A percentile compares a stretch with the other conserved stretches of the same genome.
Conservation (phyloP, 257 asterid genomes). For the Scutellaria galericulata region DNA sequence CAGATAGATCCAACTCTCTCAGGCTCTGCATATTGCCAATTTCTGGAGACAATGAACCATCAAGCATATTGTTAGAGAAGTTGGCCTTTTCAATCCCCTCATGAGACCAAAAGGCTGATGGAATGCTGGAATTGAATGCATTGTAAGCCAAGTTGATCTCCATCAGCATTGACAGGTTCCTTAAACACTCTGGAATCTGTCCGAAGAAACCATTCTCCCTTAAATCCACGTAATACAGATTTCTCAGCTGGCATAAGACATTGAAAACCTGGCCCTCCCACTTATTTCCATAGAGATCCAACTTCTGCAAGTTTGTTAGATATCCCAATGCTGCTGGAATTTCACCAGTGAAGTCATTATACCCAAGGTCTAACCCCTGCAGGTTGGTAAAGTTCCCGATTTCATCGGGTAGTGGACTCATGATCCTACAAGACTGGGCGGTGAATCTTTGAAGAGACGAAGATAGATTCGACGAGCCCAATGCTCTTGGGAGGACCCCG, state of each 20-base stretch:
- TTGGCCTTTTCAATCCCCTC: not conserved
- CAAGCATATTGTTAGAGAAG: not conserved
- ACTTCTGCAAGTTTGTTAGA: not conserved
- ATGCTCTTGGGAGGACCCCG: not conserved
- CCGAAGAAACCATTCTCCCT: not conserved
- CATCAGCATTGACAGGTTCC: not conserved
- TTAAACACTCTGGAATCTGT: not conserved
- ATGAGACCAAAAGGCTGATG: not conserved
- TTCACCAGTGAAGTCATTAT: not conserved
- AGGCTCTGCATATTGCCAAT: not conserved
- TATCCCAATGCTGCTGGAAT: not conserved
- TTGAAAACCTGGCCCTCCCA: not conserved
- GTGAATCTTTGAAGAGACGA: not conserved
- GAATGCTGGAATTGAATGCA: not conserved
- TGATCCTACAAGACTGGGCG: not conserved
- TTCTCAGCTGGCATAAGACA: not conserved
- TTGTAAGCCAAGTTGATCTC: not conserved
- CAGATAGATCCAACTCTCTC: not conserved
- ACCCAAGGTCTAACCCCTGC: not conserved
- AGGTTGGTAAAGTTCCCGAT: conserved; percentile 18
- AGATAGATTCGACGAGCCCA: conserved; percentile 4
- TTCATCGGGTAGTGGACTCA: not conserved
- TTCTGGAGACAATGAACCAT: not conserved
- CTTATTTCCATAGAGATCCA: not conserved
- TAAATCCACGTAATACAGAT: not conserved